phyloP scores from a whole-genome alignment of 495 filamentous ascomycete species.

The Podospora fimiseda region DNA sequence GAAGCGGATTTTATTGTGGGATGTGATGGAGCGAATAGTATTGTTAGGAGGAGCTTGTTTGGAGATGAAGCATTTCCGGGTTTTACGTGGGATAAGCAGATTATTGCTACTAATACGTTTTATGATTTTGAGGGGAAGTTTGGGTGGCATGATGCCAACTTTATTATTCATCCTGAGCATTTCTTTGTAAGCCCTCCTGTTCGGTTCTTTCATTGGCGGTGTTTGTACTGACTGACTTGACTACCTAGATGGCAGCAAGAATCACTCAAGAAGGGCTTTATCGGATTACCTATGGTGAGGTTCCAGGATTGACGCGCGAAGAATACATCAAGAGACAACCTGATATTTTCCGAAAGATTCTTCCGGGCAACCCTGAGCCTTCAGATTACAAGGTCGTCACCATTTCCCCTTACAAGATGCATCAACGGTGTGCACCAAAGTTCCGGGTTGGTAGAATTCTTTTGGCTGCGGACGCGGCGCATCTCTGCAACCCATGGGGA shows the following conservation, averaged over 20 bases:
- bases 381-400: conserved; percentile 49
- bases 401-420: conserved; percentile 54
- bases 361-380: conserved; percentile 54
- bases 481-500: conserved; percentile 53
- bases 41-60: conserved; percentile 48
- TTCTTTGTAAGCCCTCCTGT: conserved; percentile 34
- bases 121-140: conserved; percentile 49
- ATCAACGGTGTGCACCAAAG: conserved; percentile 52
- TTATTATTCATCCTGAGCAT: conserved; percentile 53
- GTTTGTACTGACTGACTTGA: not conserved
- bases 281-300: conserved; percentile 55
- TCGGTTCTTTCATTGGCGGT: not conserved
- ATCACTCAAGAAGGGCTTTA: conserved; percentile 54
- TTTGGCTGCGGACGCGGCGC: conserved; percentile 55
- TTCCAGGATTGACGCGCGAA: conserved; percentile 43
- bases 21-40: conserved; percentile 55
- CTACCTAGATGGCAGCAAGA: conserved; percentile 45
- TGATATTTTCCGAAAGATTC: conserved; percentile 46
- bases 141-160: conserved; percentile 51
- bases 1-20: conserved; percentile 45
- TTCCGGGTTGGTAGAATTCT: conserved; percentile 53
- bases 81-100: conserved; percentile 52
- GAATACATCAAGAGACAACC: conserved; percentile 50
- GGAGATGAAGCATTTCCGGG: conserved; percentile 48
- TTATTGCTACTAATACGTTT: conserved; percentile 61